Conservation (phyloP, 768 basidiomycete genomes). For the Albatrellus ellisii region DNA sequence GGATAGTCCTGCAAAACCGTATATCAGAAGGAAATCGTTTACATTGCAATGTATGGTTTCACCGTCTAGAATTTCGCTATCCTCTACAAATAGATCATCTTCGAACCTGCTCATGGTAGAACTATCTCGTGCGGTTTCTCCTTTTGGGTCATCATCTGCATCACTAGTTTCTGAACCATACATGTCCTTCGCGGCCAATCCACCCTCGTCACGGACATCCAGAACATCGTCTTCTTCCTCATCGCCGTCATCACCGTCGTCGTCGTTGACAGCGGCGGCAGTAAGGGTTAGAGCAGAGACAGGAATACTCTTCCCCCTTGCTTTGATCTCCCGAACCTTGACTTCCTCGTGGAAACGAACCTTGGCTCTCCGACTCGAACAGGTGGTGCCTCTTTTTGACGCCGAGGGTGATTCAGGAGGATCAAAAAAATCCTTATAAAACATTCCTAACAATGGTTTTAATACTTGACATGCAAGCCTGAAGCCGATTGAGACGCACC, state of each 20-base stretch:
- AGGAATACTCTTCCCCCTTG: conserved; percentile 53
- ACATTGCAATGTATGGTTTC: conserved; percentile 5
- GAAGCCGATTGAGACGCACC: conserved; percentile 20
- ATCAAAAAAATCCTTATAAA: conserved; percentile 76
- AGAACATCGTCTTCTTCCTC: conserved; percentile 15
- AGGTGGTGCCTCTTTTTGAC: background rate
- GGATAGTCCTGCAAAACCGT: conserved; percentile 43
- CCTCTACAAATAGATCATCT: conserved; percentile 69
- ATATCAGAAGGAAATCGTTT: background rate
- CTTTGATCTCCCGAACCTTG: conserved; percentile 67
- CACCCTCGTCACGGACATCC: conserved; percentile 12
- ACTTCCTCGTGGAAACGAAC: conserved; percentile 80
- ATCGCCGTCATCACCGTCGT: conserved; percentile 25
- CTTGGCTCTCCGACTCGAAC: conserved; percentile 19
- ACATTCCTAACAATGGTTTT: conserved; percentile 31
- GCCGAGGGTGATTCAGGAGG: conserved; percentile 28
- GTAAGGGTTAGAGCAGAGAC: conserved; percentile 27
- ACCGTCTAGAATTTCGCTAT: conserved; percentile 24
- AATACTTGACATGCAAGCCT: conserved; percentile 3
- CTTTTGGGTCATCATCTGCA: conserved; percentile 18
- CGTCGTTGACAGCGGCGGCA: conserved; percentile 29
- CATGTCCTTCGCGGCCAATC: too few relatives aligned
- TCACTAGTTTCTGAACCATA: conserved; percentile 9
- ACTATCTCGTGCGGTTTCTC: conserved; percentile 23
- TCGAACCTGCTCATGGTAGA: conserved; percentile 63